Evolutionary conservation across 257 asterid species (phyloP).

Genomic region (Knoxia roxburghii): DNA sequence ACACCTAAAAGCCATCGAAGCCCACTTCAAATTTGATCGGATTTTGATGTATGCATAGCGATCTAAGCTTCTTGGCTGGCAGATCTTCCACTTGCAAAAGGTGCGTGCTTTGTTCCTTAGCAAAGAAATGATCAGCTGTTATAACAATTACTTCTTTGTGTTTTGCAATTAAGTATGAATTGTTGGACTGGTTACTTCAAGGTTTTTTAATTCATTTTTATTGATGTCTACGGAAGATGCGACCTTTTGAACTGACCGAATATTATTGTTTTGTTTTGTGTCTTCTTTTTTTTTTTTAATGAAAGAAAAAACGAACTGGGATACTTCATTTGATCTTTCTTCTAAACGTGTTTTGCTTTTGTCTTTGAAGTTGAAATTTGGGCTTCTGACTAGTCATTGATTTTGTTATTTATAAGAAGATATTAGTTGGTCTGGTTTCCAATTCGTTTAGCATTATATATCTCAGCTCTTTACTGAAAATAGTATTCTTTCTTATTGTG

Average conservation of each 20-base stretch:
- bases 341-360: constrained; percentile 21
- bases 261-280: too few species aligned
- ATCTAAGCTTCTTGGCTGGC: constrained; percentile 51
- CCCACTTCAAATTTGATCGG: constrained; percentile 24
- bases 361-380: constrained; percentile 30
- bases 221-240: constrained; percentile 18
- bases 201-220: background rate
- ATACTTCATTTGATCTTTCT: constrained; percentile 17
- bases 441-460: background rate
- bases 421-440: background rate
- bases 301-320: constrained; percentile 33
- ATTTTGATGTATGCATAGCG: constrained; percentile 62
- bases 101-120: constrained; percentile 24
- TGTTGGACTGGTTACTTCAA: background rate
- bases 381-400: constrained; percentile 25
- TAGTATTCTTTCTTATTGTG: background rate
- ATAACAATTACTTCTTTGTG: constrained; percentile 6
- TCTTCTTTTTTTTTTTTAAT: background rate
- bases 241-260: constrained; percentile 50
- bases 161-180: constrained; percentile 11
- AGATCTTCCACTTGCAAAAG: constrained; percentile 48
- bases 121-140: background rate
- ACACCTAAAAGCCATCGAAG: constrained; percentile 10
- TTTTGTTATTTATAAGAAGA: constrained; percentile 13
- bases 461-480: constrained; percentile 10